Evolutionary conservation across 805 yeast genomes (phyloP), one percentile per base, ranked within the genome.

Genomic region (Priceomyces carsonii): DNA sequence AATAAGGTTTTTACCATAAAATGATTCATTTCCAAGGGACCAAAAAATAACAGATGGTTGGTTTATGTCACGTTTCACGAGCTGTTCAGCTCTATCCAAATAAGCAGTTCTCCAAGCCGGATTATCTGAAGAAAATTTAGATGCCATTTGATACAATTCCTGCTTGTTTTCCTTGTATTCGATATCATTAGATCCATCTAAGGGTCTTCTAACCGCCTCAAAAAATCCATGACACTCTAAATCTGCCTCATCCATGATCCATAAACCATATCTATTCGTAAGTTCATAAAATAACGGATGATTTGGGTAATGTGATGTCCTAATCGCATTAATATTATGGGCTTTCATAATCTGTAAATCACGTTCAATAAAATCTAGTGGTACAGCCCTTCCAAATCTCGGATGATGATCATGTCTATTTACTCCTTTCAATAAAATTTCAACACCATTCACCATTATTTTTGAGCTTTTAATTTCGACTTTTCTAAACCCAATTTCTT

Each of bases 1-100:
- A 3, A 32, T 43, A 35, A 58, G 66, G 35, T 63, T 63, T 16
- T 30, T 32, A 8, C 69, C 69, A 36, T 46, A 60, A 35, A 57
- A 58, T 2, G 67, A 43, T 42, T 63, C 69, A 38, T 63, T 63
- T 7, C 69, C 69, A n/a, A 63, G 50, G 3, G 69, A 63, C 66
- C 67, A 63, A 31, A 62, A 56, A 16, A 62, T 40, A 7, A 62
- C 55, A 15, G 55, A 55, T 3, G 69, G 58, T 25, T 60, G 65
- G 33, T 59, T 60, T 16, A 51, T 42, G 38, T 63, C 69, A 17
- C 69, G 46, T 30, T 47, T 41, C 2, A 59, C 59, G 26, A 62
- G 39, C 29, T 53, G 57, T 15, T 38, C 36, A 7, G 55, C 59
- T 20, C 69, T 51, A 35, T 63, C 69, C 4, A 63, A 43, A 36